Evolutionary conservation across 148 eudicot genomes (phyloP).

Genomic region (Arbutus unedo): DNA sequence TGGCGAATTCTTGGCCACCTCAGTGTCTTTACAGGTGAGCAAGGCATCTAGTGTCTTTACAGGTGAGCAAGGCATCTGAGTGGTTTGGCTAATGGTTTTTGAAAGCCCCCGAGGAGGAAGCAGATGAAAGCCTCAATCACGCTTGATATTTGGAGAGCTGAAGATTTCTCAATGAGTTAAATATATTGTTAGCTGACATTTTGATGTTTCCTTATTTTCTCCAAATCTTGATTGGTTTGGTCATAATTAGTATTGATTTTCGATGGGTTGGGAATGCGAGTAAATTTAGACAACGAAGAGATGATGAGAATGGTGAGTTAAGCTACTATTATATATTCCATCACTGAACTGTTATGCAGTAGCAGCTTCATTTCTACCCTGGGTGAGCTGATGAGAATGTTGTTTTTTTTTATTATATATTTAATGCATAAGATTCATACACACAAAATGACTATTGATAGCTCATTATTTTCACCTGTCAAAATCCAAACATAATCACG

Average conservation of each 20-base stretch:
- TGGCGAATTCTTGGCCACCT: no score
- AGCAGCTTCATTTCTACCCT: no score
- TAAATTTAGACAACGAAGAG: neutral
- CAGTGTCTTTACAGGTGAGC: conserved; percentile 39
- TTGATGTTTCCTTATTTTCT: neutral
- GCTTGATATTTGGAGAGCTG: conserved; percentile 5
- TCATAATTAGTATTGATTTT: neutral
- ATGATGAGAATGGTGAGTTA: neutral
- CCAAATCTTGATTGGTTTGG: neutral
- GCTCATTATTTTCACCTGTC: no score
- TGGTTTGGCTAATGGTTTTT: conserved; percentile 30
- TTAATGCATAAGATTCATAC: no score
- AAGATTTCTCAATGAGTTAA: neutral
- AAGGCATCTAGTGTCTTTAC: conserved; percentile 46
- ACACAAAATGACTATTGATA: no score
- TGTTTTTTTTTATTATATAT: no score
- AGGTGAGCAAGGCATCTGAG: conserved; percentile 49
- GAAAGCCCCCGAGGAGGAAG: conserved; percentile 26
- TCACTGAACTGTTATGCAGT: no score
- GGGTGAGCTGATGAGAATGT: no score
- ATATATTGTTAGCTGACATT: neutral
- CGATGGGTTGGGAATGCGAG: neutral
- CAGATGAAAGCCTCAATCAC: conserved; percentile 6
- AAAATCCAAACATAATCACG: no score
- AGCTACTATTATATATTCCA: neutral